phyloP scores from a whole-genome alignment of 1,139 yeast genomes.

The Suhomyces bokatorum region DNA sequence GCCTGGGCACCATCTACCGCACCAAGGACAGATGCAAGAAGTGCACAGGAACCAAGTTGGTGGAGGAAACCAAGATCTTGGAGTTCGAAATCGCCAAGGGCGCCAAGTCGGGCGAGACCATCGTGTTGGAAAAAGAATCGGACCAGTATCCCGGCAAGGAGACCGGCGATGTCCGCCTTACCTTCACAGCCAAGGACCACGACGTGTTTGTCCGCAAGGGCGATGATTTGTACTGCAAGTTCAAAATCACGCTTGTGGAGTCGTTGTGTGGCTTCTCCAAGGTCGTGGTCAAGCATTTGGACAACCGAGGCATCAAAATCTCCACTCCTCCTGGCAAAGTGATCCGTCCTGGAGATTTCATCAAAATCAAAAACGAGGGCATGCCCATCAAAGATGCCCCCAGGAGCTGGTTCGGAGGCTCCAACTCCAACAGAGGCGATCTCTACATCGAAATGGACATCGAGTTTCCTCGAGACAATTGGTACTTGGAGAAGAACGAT shows the following conservation, averaged over 20 bases:
- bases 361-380: constrained; percentile 76
- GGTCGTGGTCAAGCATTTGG: constrained; percentile 71
- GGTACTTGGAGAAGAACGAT: constrained; percentile 73
- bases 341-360: constrained; percentile 70
- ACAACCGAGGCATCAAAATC: constrained; percentile 70
- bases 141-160: constrained; percentile 75
- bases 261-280: constrained; percentile 80
- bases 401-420: constrained; percentile 36
- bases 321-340: constrained; percentile 76
- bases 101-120: constrained; percentile 57
- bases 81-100: constrained; percentile 83
- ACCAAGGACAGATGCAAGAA: constrained; percentile 74
- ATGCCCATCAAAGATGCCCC: constrained; percentile 62
- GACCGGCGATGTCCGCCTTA: constrained; percentile 78
- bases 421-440: constrained; percentile 56
- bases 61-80: constrained; percentile 68
- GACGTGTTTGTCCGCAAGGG: constrained; percentile 56
- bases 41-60: constrained; percentile 66
- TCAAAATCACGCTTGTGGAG: constrained; percentile 70
- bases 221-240: constrained; percentile 61
- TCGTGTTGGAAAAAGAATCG: constrained; percentile 67
- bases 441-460: constrained; percentile 69
- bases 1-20: constrained; percentile 63
- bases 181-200: constrained; percentile 50
- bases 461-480: constrained; percentile 80